phyloP scores from a whole-genome alignment of 805 yeast species.

The Starmerella bombicola region DNA sequence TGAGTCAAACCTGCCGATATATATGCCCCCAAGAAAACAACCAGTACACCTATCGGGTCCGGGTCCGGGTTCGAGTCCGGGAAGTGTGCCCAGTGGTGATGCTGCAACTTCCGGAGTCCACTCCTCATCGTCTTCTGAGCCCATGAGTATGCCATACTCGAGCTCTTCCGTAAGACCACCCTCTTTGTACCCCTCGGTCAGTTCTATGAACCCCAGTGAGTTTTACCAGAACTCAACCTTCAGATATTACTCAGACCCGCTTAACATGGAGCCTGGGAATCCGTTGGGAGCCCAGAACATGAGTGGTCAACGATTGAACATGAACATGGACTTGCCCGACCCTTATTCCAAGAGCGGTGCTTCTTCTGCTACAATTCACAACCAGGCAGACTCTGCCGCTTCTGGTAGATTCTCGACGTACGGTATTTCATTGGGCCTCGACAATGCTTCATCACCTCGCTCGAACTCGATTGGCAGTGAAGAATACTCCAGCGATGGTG shows the following conservation, averaged over 20 bases:
- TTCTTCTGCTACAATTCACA: not conserved
- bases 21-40: constrained; percentile 5
- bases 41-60: constrained; percentile 4
- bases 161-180: too few relatives aligned
- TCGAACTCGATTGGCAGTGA: not conserved
- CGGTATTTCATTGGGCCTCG: constrained; percentile 6
- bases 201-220: not conserved
- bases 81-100: not conserved
- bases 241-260: not conserved
- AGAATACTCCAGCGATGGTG: constrained; percentile 2
- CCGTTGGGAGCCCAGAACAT: not conserved
- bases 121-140: not conserved
- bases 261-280: not conserved
- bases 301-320: not conserved
- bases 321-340: not conserved
- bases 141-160: too few relatives aligned
- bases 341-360: not conserved
- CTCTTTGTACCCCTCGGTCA: too few relatives aligned
- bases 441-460: not conserved
- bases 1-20: not conserved
- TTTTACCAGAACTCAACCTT: not conserved
- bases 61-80: constrained; percentile 2
- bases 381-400: not conserved
- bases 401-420: constrained; percentile 5
- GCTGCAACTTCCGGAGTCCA: not conserved